These are phyloP conservation scores for Scutellospora calospora DNA, from an alignment of 371 early-diverging fungal genomes.

Conservation along the genomic window DNA sequence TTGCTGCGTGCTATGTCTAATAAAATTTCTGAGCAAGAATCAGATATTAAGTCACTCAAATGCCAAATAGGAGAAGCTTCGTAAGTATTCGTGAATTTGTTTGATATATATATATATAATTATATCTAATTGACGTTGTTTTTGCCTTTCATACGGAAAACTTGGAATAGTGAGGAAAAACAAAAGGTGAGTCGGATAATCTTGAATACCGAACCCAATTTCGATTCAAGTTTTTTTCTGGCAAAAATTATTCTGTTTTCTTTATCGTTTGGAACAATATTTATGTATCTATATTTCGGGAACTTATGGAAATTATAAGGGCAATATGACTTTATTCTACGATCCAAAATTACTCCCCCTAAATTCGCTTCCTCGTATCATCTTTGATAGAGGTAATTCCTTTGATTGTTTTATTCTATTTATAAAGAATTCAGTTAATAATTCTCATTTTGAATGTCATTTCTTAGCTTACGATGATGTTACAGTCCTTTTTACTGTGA, in stretches of 20 bases:
- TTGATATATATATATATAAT: not conserved
- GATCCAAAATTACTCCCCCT: constrained; percentile 31
- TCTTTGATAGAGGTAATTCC: constrained; percentile 36
- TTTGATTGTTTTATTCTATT: not conserved
- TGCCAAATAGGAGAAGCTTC: not conserved
- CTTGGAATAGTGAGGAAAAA: not conserved
- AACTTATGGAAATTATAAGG: constrained; percentile 18
- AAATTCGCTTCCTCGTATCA: constrained; percentile 32
- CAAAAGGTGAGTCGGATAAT: constrained; percentile 20
- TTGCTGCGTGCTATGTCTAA: constrained; percentile 5
- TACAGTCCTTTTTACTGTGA: constrained; percentile 26
- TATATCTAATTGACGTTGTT: too few species aligned
- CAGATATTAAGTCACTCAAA: constrained; percentile 19
- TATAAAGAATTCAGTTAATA: not conserved
- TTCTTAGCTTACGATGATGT: constrained; percentile 36
- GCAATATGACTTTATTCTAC: constrained; percentile 9
- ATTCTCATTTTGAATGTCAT: not conserved
- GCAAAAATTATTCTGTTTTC: not conserved
- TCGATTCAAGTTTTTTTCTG: not conserved
- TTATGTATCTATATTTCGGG: constrained; percentile 2
- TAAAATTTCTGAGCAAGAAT: constrained; percentile 33
- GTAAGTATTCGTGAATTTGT: constrained; percentile 8
- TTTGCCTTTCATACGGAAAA: not conserved
- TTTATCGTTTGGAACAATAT: constrained; percentile 3
- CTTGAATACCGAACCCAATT: not conserved